Conservation (phyloP, 768 basidiomycete species). For the Xerocomellus intermedius region DNA sequence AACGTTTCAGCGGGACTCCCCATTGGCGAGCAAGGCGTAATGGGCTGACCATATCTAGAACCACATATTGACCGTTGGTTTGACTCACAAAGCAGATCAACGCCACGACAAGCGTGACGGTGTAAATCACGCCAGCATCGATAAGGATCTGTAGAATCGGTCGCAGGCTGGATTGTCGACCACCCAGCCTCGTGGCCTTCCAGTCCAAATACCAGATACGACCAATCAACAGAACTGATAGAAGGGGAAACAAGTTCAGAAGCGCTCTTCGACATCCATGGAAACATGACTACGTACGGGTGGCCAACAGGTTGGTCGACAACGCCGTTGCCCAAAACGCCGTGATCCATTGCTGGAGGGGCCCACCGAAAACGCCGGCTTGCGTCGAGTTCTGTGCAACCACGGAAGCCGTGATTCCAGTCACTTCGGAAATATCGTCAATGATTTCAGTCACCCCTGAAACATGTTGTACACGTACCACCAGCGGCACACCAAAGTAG, state of each 20-base stretch:
- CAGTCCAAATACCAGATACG: conserved; percentile 29
- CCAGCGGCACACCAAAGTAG: not conserved
- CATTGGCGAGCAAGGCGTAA: not conserved
- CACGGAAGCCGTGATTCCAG: not conserved
- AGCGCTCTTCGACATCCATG: no score
- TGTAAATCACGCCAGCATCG: not conserved
- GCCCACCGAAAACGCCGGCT: conserved; percentile 18
- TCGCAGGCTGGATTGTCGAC: not conserved
- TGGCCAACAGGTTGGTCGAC: conserved; percentile 30
- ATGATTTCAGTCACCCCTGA: not conserved
- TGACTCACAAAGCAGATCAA: not conserved
- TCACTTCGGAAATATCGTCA: not conserved
- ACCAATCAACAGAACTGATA: conserved; percentile 21
- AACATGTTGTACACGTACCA: not conserved
- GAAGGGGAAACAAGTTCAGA: not conserved
- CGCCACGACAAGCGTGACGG: not conserved
- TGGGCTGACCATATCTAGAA: not conserved
- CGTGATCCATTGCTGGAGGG: conserved; percentile 32
- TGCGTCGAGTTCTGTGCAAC: not conserved
- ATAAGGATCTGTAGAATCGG: not conserved
- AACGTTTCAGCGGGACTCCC: no score
- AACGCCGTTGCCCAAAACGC: conserved; percentile 20
- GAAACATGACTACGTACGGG: conserved; percentile 13
- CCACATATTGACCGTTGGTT: not conserved
- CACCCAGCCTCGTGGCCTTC: conserved; percentile 7